Conservation (phyloP, 441 rosid species). For the Kokia cookei region DNA sequence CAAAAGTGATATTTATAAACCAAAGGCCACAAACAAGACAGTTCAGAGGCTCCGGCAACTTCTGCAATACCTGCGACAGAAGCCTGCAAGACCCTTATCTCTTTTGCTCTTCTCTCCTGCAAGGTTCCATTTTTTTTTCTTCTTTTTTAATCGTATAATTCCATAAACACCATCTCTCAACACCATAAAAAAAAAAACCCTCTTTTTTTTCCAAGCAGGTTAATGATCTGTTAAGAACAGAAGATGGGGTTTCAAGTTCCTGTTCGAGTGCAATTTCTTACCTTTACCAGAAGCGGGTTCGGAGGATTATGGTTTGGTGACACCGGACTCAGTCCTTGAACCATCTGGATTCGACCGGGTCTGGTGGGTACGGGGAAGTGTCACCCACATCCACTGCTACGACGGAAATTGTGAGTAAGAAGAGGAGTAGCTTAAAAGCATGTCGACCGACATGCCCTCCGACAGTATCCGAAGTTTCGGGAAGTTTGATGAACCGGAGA, state of each 20-base stretch:
- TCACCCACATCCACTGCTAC: slow-evolving; percentile 65
- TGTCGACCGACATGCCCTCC: slow-evolving; percentile 43
- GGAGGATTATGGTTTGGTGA: slow-evolving; percentile 36
- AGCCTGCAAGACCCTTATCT: no score
- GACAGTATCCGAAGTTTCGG: slow-evolving; percentile 37
- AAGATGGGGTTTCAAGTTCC: slow-evolving; percentile 51
- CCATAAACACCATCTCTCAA: no score
- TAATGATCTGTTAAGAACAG: slow-evolving; percentile 41
- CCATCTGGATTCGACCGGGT: slow-evolving; percentile 46
- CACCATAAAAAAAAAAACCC: background rate
- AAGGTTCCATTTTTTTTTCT: slow-evolving; percentile 9
- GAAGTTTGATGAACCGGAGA: slow-evolving; percentile 50
- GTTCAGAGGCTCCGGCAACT: no score
- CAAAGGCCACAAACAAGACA: no score
- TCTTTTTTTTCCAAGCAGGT: slow-evolving; percentile 30
- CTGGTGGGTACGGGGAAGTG: slow-evolving; percentile 37
- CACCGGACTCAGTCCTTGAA: slow-evolving; percentile 68
- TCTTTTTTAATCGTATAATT: no score
- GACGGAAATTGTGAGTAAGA: slow-evolving; percentile 65
- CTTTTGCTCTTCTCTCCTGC: no score
- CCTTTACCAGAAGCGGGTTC: slow-evolving; percentile 42
- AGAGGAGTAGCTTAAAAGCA: slow-evolving; percentile 57
- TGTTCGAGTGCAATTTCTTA: slow-evolving; percentile 59
- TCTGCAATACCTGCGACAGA: no score
- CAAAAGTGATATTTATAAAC: slow-evolving; percentile 78